These are phyloP conservation scores for Trametes meyenii DNA, from an alignment of 768 basidiomycete genomes.

Conservation along the genomic window DNA sequence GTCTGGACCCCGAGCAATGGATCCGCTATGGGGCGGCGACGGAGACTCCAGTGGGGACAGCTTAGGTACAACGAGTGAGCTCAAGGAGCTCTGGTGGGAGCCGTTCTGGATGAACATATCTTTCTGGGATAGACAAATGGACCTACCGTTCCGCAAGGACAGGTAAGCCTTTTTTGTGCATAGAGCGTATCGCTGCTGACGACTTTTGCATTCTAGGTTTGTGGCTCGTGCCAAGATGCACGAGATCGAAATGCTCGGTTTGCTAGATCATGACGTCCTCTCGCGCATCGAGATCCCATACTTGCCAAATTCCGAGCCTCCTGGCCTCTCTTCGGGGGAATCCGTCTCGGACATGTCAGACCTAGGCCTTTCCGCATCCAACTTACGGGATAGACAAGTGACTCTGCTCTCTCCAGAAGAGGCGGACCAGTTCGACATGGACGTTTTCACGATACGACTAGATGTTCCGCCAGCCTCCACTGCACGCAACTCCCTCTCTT, in stretches of 20 bases:
- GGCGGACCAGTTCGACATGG: constrained; percentile 74
- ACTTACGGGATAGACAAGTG: not conserved
- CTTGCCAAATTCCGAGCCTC: constrained; percentile 49
- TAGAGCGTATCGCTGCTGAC: not conserved
- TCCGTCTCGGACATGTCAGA: constrained; percentile 19
- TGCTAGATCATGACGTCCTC: constrained; percentile 89
- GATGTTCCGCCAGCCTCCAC: constrained; percentile 37
- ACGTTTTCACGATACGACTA: constrained; percentile 60
- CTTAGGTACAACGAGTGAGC: constrained; percentile 35
- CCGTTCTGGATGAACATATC: constrained; percentile 83
- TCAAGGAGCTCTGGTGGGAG: constrained; percentile 84
- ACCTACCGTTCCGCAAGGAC: constrained; percentile 78
- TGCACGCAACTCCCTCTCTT: constrained; percentile 44
- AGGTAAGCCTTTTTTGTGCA: constrained; percentile 48
- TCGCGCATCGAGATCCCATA: constrained; percentile 88
- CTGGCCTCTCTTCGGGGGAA: constrained; percentile 18
- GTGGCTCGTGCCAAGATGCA: constrained; percentile 96
- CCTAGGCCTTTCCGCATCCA: not conserved
- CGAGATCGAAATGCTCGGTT: constrained; percentile 92
- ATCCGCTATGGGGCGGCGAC: constrained; percentile 78
- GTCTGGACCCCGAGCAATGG: constrained; percentile 50
- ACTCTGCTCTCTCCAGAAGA: constrained; percentile 46
- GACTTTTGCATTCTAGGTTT: constrained; percentile 57
- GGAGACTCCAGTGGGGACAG: constrained; percentile 43
- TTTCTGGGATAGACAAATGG: constrained; percentile 88